A percentile compares a stretch with the other conserved stretches of the same genome.
Conservation (phyloP, 108 stramenopile species). For the Chaetoceros muelleri region DNA sequence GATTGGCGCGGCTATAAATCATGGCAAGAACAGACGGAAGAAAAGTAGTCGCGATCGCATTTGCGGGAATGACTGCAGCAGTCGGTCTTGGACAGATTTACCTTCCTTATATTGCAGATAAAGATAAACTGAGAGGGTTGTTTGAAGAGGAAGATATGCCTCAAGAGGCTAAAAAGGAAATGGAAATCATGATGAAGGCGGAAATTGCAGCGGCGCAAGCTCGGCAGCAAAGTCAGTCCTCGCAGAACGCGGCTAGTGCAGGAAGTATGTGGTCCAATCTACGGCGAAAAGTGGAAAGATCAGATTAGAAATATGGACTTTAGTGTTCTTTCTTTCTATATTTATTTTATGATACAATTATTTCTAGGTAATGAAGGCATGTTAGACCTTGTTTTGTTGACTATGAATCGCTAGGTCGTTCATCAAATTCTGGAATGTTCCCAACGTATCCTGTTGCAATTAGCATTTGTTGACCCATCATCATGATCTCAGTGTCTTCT, state of each 20-base stretch:
- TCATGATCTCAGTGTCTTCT: conserved; percentile 38
- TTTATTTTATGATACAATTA: too few relatives aligned
- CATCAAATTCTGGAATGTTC: conserved; percentile 4
- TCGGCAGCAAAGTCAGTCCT: conserved; percentile 8
- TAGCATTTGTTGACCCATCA: conserved; percentile 50
- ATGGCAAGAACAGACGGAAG: conserved; percentile 36
- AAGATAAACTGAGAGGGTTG: conserved; percentile 32
- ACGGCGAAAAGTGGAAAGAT: background rate
- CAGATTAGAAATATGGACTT: too few relatives aligned
- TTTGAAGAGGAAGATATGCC: conserved; percentile 29
- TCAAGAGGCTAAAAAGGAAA: conserved; percentile 25
- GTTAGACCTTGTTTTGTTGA: too few relatives aligned
- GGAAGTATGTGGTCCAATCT: background rate
- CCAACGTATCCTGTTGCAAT: conserved; percentile 41
- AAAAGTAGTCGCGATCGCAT: conserved; percentile 28
- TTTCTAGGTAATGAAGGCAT: too few relatives aligned
- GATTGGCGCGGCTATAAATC: too few relatives aligned
- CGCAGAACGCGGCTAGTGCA: background rate
- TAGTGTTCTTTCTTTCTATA: too few relatives aligned
- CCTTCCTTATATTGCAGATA: conserved; percentile 30
- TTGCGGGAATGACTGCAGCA: conserved; percentile 18
- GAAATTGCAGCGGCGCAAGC: conserved; percentile 12
- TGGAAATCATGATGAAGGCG: conserved; percentile 21
- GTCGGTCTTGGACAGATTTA: conserved; percentile 28
- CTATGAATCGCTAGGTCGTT: too few relatives aligned